Conservation (phyloP, 768 basidiomycete species). For the Tulasnella sp. region DNA sequence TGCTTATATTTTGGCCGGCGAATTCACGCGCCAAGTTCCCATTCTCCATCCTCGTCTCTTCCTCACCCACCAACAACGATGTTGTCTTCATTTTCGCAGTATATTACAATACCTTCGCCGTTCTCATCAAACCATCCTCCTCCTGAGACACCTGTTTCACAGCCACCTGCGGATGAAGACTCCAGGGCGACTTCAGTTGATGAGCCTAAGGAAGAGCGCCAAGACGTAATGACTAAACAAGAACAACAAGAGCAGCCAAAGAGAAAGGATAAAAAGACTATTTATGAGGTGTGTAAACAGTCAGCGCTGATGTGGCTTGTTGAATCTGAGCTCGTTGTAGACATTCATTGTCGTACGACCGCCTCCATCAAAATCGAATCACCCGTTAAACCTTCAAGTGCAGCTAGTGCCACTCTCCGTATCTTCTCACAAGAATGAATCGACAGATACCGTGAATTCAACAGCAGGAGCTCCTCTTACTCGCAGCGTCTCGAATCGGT, state of each 20-base stretch:
- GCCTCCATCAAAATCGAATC: slow-evolving; percentile 70
- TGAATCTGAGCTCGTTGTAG: slow-evolving; percentile 29
- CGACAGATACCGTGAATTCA: not conserved
- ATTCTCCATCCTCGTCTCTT: not conserved
- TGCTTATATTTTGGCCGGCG: too few species aligned
- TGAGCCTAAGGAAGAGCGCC: not conserved
- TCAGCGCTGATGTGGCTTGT: not conserved
- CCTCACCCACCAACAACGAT: slow-evolving; percentile 4
- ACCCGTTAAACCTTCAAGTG: slow-evolving; percentile 81
- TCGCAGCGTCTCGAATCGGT: slow-evolving; percentile 24
- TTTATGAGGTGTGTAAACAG: not conserved
- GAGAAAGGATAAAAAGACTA: too few species aligned
- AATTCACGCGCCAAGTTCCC: too few species aligned
- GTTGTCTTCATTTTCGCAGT: slow-evolving; percentile 13
- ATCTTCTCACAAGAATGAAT: not conserved
- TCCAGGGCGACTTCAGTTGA: not conserved
- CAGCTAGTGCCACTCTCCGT: slow-evolving; percentile 67
- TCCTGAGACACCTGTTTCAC: not conserved
- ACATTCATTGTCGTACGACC: slow-evolving; percentile 87
- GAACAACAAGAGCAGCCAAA: too few species aligned
- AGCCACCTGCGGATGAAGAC: not conserved
- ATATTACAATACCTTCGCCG: not conserved
- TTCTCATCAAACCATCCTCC: not conserved
- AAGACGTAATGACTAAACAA: not conserved
- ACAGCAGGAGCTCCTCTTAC: slow-evolving; percentile 1